Conservation (phyloP, 495 filamentous ascomycete species). For the Recurvomyces mirabilis region DNA sequence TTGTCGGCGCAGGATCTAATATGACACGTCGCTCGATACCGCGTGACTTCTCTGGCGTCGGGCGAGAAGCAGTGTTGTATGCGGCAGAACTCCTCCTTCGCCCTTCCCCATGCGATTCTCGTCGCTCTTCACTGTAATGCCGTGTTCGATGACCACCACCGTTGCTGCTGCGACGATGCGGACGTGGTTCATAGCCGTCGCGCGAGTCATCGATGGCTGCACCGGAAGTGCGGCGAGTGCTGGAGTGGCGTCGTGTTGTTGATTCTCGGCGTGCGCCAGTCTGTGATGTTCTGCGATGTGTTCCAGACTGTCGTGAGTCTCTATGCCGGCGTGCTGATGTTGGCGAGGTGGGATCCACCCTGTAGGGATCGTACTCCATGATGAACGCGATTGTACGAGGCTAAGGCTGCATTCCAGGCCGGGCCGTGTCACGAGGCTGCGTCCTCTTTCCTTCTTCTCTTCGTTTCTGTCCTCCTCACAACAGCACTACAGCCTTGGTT, state of each 20-base stretch:
- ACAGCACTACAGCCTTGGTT: too few relatives aligned
- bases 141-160: neutral
- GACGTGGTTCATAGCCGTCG: neutral
- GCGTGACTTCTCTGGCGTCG: slow-evolving; percentile 2
- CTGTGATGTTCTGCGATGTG: too few relatives aligned
- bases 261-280: neutral
- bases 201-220: slow-evolving; percentile 1
- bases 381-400: too few relatives aligned
- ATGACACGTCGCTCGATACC: slow-evolving; percentile 1
- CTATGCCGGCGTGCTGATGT: neutral
- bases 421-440: neutral
- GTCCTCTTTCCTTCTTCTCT: neutral
- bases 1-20: neutral
- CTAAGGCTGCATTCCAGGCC: neutral
- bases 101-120: neutral
- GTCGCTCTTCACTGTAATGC: neutral
- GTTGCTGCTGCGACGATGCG: neutral
- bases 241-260: neutral
- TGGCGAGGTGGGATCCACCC: neutral
- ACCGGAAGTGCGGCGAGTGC: slow-evolving; percentile 1
- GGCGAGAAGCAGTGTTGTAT: neutral
- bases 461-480: too few relatives aligned
- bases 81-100: slow-evolving; percentile 12
- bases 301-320: neutral
- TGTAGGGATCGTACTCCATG: too few relatives aligned